Base-by-base conservation (phyloP, 2,329 filamentous ascomycete species). In the Blastomyces gilchristii region DNA sequence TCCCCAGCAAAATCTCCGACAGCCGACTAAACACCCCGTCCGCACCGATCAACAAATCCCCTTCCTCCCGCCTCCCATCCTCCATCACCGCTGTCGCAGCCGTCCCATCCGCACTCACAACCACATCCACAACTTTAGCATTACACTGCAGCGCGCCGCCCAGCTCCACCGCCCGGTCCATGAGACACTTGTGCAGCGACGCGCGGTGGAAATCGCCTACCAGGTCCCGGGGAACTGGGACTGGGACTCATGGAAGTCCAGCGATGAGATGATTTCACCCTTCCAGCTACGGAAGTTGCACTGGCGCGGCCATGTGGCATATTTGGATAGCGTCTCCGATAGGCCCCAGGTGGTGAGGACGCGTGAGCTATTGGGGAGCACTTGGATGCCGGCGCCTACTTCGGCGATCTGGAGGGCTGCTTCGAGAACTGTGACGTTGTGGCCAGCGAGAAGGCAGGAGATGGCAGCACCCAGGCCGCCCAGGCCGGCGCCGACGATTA, bases 31-130 rank as follows among this genome's bases (percentile, higher is more conserved):
- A 80, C 53, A 81, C 74, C 1, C 80, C 81, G 67, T 82, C 80
- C 6, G 79, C 76, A n/a, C 78, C 80, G 60, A 82, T 71, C 6
- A 82, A 68, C 1, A 81, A 68, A 65, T 82, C 80, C 0, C 73
- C 77, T 3, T 69, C 63, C 22, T 79, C 69, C 3, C 67, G 69
- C 11, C 67, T 61, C 1, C 73, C 75, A 47, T 73, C 69, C 31
- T 47, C 52, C 41, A 57, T 57, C 4, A 62, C 53, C 0, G 74
- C 77, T 3, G 69, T 63, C 25, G 79, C 70, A 2, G 68, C 70
- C 14, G 68, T 62, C 1, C 74, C 76, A 43, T 73, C 69, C 3
- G 69, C 62, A 41, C 59, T 43, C 12, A 61, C 59, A 28, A 61
- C 49, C 47, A 61, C 59, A 53, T 61, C 59, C 22, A 41, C 37